Percentiles rank a stretch among this genome's conserved stretches.
Evolutionary conservation across 805 yeast species (phyloP).

Genomic region (Lipomyces lipofer): DNA sequence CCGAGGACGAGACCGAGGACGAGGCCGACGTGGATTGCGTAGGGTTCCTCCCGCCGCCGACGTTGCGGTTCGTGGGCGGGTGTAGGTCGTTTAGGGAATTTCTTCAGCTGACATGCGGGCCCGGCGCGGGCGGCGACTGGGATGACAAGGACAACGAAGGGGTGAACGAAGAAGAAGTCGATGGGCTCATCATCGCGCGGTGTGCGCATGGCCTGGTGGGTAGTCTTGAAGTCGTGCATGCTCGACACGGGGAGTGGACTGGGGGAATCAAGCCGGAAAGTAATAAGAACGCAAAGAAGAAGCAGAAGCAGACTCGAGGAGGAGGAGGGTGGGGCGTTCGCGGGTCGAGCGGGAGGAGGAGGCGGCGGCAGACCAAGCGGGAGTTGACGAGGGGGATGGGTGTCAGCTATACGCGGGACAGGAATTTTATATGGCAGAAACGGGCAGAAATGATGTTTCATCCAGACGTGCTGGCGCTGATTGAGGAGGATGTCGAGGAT

Average conservation of each 20-base stretch:
- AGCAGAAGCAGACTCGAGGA: background rate
- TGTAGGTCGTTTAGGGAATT: constrained; percentile 25
- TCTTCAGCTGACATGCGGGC: constrained; percentile 2
- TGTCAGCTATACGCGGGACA: constrained; percentile 13
- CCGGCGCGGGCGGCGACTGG: background rate
- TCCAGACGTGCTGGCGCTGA: constrained; percentile 13
- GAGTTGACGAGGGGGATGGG: constrained; percentile 8
- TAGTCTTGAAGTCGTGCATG: constrained; percentile 12
- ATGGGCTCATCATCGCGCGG: constrained; percentile 3
- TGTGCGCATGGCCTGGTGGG: constrained; percentile 12
- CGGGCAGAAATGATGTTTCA: constrained; percentile 17
- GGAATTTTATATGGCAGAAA: constrained; percentile 25
- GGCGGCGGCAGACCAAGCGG: constrained; percentile 1
- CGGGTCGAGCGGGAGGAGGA: background rate
- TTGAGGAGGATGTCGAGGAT: constrained; percentile 5
- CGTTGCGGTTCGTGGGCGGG: constrained; percentile 16
- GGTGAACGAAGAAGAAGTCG: constrained; percentile 9
- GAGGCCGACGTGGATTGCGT: too few relatives aligned
- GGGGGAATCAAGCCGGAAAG: background rate
- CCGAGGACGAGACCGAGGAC: too few relatives aligned
- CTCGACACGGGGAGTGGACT: constrained; percentile 1
- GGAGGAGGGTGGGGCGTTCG: background rate
- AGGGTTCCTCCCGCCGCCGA: constrained; percentile 18
- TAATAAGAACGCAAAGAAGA: background rate
- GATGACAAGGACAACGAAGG: background rate